Evolutionary conservation across 1,284 basidiomycete genomes (phyloP).

Genomic region (Ustilago curta): DNA sequence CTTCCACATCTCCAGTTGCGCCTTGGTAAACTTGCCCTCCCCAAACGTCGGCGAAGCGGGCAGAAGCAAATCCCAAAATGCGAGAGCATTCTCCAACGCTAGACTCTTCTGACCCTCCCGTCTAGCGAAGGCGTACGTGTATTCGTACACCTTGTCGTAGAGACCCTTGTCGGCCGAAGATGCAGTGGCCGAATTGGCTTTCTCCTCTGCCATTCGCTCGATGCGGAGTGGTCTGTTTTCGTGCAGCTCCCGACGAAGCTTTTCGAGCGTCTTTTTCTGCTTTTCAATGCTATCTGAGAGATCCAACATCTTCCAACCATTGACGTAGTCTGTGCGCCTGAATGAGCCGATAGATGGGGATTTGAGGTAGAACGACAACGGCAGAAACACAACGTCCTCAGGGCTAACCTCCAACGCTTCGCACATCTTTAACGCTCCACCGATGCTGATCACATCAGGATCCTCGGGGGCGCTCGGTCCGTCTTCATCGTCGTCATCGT

Average conservation of each 20-base stretch:
- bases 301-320: constrained; percentile 63
- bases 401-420: constrained; percentile 59
- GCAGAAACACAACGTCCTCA: constrained; percentile 63
- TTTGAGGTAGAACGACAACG: constrained; percentile 66
- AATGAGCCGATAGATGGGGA: constrained; percentile 63
- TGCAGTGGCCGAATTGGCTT: constrained; percentile 35
- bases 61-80: constrained; percentile 86
- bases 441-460: constrained; percentile 57
- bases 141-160: constrained; percentile 87
- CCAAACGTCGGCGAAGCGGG: constrained; percentile 80
- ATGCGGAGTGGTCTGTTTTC: constrained; percentile 50
- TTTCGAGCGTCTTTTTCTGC: constrained; percentile 51
- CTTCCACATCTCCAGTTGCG: constrained; percentile 84
- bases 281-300: constrained; percentile 54
- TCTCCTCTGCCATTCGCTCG: constrained; percentile 47
- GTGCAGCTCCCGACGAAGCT: constrained; percentile 52
- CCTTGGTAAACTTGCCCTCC: constrained; percentile 76
- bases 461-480: constrained; percentile 40
- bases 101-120: constrained; percentile 76
- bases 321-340: constrained; percentile 53
- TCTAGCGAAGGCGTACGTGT: constrained; percentile 87
- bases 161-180: constrained; percentile 50
- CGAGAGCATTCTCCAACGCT: constrained; percentile 79
- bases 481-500: constrained; percentile 23
- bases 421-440: constrained; percentile 62